Conservation (phyloP, 2,329 filamentous ascomycete genomes). For the Epichloe elymi region DNA sequence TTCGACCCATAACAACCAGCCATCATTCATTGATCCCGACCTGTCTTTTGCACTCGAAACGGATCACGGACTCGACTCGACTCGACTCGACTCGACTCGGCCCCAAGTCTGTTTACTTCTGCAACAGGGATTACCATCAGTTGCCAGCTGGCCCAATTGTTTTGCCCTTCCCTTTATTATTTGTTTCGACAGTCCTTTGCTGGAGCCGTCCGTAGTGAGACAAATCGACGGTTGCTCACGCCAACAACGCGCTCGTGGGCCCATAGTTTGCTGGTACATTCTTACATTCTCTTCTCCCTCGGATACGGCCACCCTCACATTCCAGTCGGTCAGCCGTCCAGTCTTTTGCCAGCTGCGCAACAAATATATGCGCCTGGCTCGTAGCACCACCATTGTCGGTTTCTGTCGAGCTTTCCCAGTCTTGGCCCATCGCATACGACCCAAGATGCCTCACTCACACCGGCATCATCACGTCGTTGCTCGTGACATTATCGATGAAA, state of each 20-base stretch:
- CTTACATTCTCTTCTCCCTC: constrained; percentile 16
- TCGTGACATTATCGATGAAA: constrained; percentile 1
- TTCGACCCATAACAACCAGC: not conserved
- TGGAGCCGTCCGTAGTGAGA: constrained; percentile 3
- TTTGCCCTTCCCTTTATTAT: constrained; percentile 1
- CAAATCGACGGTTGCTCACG: constrained; percentile 7
- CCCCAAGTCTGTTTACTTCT: not conserved
- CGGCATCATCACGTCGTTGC: constrained; percentile 12
- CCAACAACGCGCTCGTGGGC: constrained; percentile 10
- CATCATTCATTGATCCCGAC: not conserved
- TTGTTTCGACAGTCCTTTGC: not conserved
- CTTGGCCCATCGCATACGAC: not conserved
- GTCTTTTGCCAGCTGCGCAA: constrained; percentile 2
- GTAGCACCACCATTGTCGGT: not conserved
- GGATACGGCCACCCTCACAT: constrained; percentile 13
- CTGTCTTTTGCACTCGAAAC: not conserved
- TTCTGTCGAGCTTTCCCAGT: constrained; percentile 1
- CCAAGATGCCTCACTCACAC: constrained; percentile 19
- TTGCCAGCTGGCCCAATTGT: constrained; percentile 17
- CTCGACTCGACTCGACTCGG: too few relatives aligned
- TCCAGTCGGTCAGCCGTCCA: constrained; percentile 12
- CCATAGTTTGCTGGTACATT: constrained; percentile 14
- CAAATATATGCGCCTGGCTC: constrained; percentile 9
- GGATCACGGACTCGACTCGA: not conserved
- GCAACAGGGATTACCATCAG: constrained; percentile 1